phyloP scores from a whole-genome alignment of 2,329 filamentous ascomycete species.

The Aspergillus ruber region DNA sequence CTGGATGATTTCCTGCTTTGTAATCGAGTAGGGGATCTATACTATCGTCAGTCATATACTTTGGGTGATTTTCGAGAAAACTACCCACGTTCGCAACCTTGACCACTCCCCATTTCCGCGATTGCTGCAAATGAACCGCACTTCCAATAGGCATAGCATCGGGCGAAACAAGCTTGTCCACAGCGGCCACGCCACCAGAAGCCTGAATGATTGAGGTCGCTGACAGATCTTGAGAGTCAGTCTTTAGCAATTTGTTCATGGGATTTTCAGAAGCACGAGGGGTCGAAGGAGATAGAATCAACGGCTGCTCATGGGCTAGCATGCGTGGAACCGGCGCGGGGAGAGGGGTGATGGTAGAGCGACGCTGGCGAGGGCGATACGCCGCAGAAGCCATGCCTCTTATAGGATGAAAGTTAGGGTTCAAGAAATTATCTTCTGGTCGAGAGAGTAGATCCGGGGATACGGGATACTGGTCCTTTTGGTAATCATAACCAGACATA shows the following conservation, averaged over 20 bases:
- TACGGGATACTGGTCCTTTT: neutral
- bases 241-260: conserved; percentile 1
- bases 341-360: neutral
- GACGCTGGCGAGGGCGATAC: neutral
- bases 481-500: neutral
- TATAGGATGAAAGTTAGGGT: neutral
- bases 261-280: neutral
- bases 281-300: conserved; percentile 3
- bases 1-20: conserved; percentile 43
- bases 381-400: conserved; percentile 1
- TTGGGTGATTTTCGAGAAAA: neutral
- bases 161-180: conserved; percentile 11
- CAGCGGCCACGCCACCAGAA: conserved; percentile 2
- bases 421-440: neutral
- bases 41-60: conserved; percentile 4
- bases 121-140: conserved; percentile 11
- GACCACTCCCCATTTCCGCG: conserved; percentile 24
- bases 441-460: neutral
- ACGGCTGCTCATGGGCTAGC: neutral
- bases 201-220: neutral
- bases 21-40: conserved; percentile 47
- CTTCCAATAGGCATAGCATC: conserved; percentile 25
- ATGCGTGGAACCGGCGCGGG: neutral
- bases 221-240: conserved; percentile 1
- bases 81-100: conserved; percentile 32